A percentile compares a stretch with the other conserved stretches of the same genome.
These are phyloP conservation scores for Raffaelea deltoideospora DNA, from an alignment of 2,329 filamentous ascomycete species.

Conservation along the genomic window DNA sequence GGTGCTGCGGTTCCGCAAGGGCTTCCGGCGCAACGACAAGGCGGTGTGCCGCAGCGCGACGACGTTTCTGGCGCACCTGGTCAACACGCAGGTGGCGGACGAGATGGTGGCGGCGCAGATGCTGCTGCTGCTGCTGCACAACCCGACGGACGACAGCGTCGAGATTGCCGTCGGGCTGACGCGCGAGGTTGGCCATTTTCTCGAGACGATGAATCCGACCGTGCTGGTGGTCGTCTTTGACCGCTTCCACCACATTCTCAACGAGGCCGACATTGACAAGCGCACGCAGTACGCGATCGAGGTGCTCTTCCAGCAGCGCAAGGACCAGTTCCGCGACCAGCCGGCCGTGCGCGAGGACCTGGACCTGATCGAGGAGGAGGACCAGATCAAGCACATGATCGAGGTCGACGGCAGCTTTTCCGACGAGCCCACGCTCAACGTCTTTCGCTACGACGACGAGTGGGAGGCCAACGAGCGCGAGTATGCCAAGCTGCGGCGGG, in stretches of 20 bases:
- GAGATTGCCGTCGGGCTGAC: constrained; percentile 93
- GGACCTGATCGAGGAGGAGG: constrained; percentile 91
- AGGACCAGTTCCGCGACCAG: constrained; percentile 94
- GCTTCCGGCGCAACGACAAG: constrained; percentile 93
- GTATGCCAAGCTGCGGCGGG: constrained; percentile 79
- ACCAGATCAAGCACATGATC: constrained; percentile 85
- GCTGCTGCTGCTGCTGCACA: constrained; percentile 77
- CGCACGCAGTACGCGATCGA: constrained; percentile 99
- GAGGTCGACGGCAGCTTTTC: constrained; percentile 74
- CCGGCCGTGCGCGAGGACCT: constrained; percentile 81
- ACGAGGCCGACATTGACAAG: constrained; percentile 95
- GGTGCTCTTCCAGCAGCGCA: constrained; percentile 88
- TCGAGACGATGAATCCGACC: constrained; percentile 86
- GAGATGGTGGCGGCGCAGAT: constrained; percentile 92
- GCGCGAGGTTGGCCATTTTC: constrained; percentile 80
- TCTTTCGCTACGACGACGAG: constrained; percentile 86
- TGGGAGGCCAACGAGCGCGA: constrained; percentile 85
- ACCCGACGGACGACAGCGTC: constrained; percentile 92
- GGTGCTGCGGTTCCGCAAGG: constrained; percentile 86
- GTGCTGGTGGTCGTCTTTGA: constrained; percentile 89
- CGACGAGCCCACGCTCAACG: constrained; percentile 74
- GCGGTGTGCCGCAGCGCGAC: constrained; percentile 85
- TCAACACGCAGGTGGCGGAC: constrained; percentile 90
- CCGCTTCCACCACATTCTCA: constrained; percentile 85
- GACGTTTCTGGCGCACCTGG: constrained; percentile 86